Conservation (phyloP, 345 rosid species). For the Odontarrhena argentea region DNA sequence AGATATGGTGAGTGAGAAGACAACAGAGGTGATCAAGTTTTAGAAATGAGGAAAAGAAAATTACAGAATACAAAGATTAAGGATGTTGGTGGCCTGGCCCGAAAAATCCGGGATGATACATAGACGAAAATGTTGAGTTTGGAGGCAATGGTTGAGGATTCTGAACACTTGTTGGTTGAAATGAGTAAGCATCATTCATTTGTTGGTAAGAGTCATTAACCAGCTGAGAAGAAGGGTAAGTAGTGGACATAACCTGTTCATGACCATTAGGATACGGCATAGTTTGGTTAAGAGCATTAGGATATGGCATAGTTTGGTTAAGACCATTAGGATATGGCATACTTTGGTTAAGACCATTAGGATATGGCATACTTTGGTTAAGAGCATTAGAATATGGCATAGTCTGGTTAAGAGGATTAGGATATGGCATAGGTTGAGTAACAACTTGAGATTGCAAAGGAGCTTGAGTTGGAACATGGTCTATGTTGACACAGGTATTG, state of each 20-base stretch:
- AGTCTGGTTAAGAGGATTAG: not conserved
- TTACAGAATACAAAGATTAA: too few species aligned
- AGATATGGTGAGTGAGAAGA: too few species aligned
- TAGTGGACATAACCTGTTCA: conserved; percentile 40
- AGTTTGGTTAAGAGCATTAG: conserved; percentile 29
- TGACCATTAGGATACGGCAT: conserved; percentile 51
- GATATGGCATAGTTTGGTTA: too few species aligned
- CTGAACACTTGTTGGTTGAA: conserved; percentile 56
- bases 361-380: too few species aligned
- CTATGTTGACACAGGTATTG: conserved; percentile 39
- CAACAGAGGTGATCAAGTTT: too few species aligned
- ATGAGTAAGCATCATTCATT: conserved; percentile 51
- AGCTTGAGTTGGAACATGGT: conserved; percentile 30
- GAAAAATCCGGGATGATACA: conserved; percentile 56
- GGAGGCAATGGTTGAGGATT: conserved; percentile 66
- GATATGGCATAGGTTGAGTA: conserved; percentile 40
- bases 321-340: too few species aligned
- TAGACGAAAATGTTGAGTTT: conserved; percentile 62
- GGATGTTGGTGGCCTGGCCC: conserved; percentile 1
- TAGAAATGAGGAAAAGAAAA: too few species aligned
- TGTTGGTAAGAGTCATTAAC: conserved; percentile 47
- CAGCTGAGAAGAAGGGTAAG: conserved; percentile 47
- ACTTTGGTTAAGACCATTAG: too few species aligned
- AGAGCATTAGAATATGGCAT: too few species aligned
- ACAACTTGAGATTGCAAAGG: conserved; percentile 33